Base-by-base conservation (phyloP, 2,329 filamentous ascomycete species). In the Parastagonospora nodorum region DNA sequence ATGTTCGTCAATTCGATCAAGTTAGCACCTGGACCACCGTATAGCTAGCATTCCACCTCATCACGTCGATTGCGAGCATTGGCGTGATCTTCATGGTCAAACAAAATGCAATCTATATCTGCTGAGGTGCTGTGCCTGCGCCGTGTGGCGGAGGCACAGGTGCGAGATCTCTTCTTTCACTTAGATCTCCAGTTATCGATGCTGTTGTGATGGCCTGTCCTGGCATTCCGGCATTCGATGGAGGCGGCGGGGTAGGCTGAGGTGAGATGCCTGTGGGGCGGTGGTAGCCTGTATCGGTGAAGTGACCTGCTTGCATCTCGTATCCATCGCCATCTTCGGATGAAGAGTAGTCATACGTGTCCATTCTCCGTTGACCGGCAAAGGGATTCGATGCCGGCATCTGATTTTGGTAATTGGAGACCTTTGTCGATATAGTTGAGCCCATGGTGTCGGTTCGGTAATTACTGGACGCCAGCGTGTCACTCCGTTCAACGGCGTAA, bases 291-390 rank as follows among this genome's bases (percentile, higher is more conserved):
- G 71, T 74, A 36, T 74, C 71, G 7, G 67, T 69, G 24, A 71
- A 58, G 3, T 54, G 60, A 4, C 69, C 69, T 7, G 59, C 55
- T 50, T 72, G 70, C 15, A 75, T 59, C 54, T 75, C 72, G 37
- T 69, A 73, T 35, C 63, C 63, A 11, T 69, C 67, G 2, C 74
- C 72, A 16, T 75, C 72, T 46, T 75, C 72, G 1, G 72, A 75
- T 6, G 71, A 74, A 1, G 71, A 74, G 36, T 72, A 72, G 30
- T 68, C 67, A 39, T 75, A 75, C 5, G 58, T 69, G 24, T 74
- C 71, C 48, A 66, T 64, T 24, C 59, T 65, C 19, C 63, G 62
- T 46, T 63, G 60, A n/a, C 58, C 53, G 8, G 61, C 64, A 42
- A 71, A 74, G 6, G 72, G 71, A 48, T 67, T 74, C 10, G 68